These are phyloP conservation scores for Testicularia cyperi DNA, from an alignment of 1,284 basidiomycete species.

Conservation along the genomic window DNA sequence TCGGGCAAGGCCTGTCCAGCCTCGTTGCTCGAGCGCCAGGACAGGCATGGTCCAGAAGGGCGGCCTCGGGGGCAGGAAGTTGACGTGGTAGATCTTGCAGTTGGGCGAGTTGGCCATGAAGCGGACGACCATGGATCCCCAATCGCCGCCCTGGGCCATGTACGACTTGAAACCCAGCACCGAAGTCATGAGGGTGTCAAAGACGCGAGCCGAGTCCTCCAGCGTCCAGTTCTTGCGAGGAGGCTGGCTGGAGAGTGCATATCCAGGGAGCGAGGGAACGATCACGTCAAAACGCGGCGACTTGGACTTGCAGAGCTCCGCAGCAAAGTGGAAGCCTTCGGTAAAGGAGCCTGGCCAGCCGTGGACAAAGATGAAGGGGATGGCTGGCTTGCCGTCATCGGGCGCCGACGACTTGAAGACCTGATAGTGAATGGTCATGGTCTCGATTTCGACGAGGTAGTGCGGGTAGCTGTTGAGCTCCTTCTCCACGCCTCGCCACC, in stretches of 20 bases:
- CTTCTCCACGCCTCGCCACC: slow-evolving; percentile 37
- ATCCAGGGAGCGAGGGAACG: slow-evolving; percentile 51
- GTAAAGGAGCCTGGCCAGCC: slow-evolving; percentile 50
- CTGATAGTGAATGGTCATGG: slow-evolving; percentile 42
- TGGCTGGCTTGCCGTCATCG: slow-evolving; percentile 14
- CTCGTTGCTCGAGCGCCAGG: slow-evolving; percentile 10
- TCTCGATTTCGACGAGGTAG: slow-evolving; percentile 40
- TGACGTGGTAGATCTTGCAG: slow-evolving; percentile 46
- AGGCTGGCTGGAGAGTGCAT: slow-evolving; percentile 34
- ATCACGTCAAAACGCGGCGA: slow-evolving; percentile 44
- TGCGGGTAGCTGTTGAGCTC: slow-evolving; percentile 32
- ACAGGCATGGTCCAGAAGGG: slow-evolving; percentile 22
- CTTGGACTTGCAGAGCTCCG: slow-evolving; percentile 15
- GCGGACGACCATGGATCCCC: slow-evolving; percentile 42
- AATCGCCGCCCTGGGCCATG: slow-evolving; percentile 50
- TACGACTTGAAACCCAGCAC: slow-evolving; percentile 39
- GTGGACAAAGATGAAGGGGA: slow-evolving; percentile 48
- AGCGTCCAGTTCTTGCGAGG: slow-evolving; percentile 36
- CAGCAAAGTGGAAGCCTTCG: slow-evolving; percentile 30
- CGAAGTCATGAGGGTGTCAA: slow-evolving; percentile 45
- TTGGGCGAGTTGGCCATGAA: slow-evolving; percentile 30
- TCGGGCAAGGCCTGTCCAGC: slow-evolving; percentile 4
- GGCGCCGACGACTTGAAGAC: slow-evolving; percentile 18
- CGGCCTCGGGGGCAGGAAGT: slow-evolving; percentile 31
- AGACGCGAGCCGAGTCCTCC: slow-evolving; percentile 29